Evolutionary conservation across 768 basidiomycete species (phyloP), one percentile per base, ranked within the genome.

Genomic region (Lactarius pseudohatsudake): DNA sequence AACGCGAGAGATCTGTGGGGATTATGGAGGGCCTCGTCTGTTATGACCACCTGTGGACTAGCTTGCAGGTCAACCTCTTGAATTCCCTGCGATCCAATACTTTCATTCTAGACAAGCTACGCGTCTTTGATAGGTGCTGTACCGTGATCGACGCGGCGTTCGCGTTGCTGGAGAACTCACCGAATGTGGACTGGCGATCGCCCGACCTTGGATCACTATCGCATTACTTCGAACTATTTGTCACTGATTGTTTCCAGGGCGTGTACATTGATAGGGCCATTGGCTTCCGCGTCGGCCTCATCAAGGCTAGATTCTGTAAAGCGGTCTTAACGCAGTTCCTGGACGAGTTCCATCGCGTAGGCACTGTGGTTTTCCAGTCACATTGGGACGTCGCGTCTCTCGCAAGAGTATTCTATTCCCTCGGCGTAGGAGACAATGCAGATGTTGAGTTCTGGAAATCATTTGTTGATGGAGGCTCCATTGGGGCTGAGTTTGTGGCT

Each of bases 331-430:
- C 56, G 0, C 65, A 57, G 43, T 58, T 66, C 6, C 9, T 16
- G 4, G 11, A 18, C 2, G 65, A 61, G 8, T 6, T 61, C 22
- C 8, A 45, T 0, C 22, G 11, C 0, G n/a, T 57, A 22, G 47
- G 55, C 20, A 32, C 59, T 4, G 13, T 61, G 18, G 13, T 30
- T 5, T 38, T 61, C 45, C 59, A n/a, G 15, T 61, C 64, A 10
- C 43, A 41, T 26, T 65, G 64, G 64, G 64, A 65, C 34, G 13
- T 61, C 26, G 43, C 55, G 11, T 61, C 54, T 45, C 59, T 65
- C 34, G 59, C 55, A 34, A 45, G 55, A 30, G 16, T 65, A 7
- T 18, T 66, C 34, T 57, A 16, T 11, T 38, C 43, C 11, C 34
- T 65, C 34, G 34, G 55, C 3, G 26, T 57, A 4, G 60, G 56